A percentile compares a stretch with the other conserved stretches of the same genome.
Evolutionary conservation across 2,329 filamentous ascomycete species (phyloP).

Genomic region (Berkeleyomyces rouxiae): DNA sequence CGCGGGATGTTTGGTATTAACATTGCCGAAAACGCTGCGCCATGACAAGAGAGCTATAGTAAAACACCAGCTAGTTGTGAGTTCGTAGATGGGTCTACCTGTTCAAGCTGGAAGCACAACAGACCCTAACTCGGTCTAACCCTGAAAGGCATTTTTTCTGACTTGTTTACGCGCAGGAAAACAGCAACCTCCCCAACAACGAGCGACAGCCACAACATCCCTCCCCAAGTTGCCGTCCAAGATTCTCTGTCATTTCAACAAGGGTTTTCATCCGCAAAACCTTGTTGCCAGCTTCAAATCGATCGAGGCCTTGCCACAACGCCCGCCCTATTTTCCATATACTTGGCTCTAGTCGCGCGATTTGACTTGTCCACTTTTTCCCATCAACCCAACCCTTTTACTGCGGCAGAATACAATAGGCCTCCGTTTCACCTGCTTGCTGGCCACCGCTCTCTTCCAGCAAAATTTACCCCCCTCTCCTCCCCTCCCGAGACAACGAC

Average conservation of each 20-base stretch:
- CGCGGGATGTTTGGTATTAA: too few species aligned
- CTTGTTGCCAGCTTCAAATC: neutral
- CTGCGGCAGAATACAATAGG: neutral
- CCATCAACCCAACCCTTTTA: neutral
- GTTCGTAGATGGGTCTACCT: too few species aligned
- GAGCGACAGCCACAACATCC: neutral
- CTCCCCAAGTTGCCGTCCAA: neutral
- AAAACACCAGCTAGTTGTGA: too few species aligned
- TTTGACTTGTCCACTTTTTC: neutral
- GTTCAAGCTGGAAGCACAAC: too few species aligned
- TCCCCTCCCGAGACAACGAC: neutral
- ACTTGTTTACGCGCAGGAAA: constrained; percentile 3
- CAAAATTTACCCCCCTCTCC: neutral
- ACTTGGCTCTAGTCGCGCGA: neutral
- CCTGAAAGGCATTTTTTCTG: neutral
- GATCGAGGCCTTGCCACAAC: neutral
- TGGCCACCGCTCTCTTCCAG: neutral
- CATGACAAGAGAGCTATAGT: too few species aligned
- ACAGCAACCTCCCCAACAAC: neutral
- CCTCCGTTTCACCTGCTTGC: neutral
- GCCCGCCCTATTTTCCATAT: too few species aligned
- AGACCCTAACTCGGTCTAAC: neutral
- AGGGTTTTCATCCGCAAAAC: neutral
- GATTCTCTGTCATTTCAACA: neutral
- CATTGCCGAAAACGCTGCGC: too few species aligned